Evolutionary conservation across 2,329 filamentous ascomycete genomes (phyloP), one percentile per base, ranked within the genome.

Genomic region (Aureobasidium vineae): DNA sequence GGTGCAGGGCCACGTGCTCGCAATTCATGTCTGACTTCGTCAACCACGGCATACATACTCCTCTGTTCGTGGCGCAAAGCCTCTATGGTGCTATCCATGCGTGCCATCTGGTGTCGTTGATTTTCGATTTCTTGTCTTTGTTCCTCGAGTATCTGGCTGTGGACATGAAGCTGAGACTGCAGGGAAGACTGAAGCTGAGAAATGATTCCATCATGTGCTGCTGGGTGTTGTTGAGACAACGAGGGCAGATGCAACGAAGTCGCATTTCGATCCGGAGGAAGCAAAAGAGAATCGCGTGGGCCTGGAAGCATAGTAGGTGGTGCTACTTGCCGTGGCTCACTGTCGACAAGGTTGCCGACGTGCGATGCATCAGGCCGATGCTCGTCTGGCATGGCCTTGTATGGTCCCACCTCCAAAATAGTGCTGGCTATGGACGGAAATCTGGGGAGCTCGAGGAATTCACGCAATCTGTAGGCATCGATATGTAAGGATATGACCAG

Each of bases 131-230:
- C 77, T 26, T 74, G 75, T 33, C 78, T 75, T 65, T 81, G 74
- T 28, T 71, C 74, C 33, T 79, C 75, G 43, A 79, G 74, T 69
- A 76, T 74, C 61, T 72, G 75, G 56, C 79, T 79, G 70, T 82
- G 81, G 69, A 79, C 78, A 13, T 79, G 78, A 33, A 81, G 77
- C 68, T 83, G 80, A n/a, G 78, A 78, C 70, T 83, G 80, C 49
- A 83, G 71, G 16, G 80, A 78, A 47, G 78, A 72, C 69, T 45
- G 82, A 31, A 65, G 52, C 15, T 65, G 49, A 75, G 56, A 78
- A 78, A 67, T 79, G 78, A 45, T 72, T 69, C 75, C 74, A 76
- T 75, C 74, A 63, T 66, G 63, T n/a, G 59, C 36, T 65, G 52
- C 23, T 3, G 49, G 60, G 19, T 64, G 47, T 33, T 64, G 66